Evolutionary conservation across 257 asterid genomes (phyloP).

Genomic region (Solanum appendiculatum): DNA sequence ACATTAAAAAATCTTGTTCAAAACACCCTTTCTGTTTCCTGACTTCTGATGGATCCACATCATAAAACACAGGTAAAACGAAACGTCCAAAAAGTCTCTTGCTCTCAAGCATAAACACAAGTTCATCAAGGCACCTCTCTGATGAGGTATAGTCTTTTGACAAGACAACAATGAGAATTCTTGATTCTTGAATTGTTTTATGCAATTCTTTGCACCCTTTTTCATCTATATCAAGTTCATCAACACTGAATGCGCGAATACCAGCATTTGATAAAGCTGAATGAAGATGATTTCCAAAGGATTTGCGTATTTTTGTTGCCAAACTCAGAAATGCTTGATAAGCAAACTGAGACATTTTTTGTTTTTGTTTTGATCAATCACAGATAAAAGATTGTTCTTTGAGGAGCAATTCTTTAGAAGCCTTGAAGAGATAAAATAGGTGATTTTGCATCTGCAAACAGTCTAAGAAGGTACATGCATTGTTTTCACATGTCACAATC

Average conservation of each 20-base stretch:
- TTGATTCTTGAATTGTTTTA: background rate
- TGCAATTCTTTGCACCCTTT: background rate
- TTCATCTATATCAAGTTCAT: conserved; percentile 4
- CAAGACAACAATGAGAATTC: background rate
- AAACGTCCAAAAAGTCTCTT: background rate
- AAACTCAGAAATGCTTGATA: background rate
- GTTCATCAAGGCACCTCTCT: conserved; percentile 7
- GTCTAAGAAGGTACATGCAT: background rate
- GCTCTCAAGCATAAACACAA: background rate
- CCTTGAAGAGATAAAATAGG: background rate
- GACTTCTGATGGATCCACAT: conserved; percentile 5
- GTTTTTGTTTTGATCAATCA: background rate
- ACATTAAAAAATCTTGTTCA: background rate
- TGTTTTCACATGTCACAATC: background rate
- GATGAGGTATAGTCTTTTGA: conserved; percentile 3
- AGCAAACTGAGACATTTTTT: background rate
- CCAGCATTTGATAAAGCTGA: conserved; percentile 1
- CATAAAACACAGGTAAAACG: conserved; percentile 9
- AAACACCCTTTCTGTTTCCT: background rate
- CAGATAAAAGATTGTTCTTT: background rate
- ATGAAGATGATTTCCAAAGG: background rate
- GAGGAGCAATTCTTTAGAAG: background rate
- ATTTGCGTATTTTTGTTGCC: background rate
- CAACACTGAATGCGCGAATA: background rate
- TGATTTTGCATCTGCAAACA: background rate